phyloP scores from a whole-genome alignment of 805 yeast species.

The Brettanomyces custersianus region DNA sequence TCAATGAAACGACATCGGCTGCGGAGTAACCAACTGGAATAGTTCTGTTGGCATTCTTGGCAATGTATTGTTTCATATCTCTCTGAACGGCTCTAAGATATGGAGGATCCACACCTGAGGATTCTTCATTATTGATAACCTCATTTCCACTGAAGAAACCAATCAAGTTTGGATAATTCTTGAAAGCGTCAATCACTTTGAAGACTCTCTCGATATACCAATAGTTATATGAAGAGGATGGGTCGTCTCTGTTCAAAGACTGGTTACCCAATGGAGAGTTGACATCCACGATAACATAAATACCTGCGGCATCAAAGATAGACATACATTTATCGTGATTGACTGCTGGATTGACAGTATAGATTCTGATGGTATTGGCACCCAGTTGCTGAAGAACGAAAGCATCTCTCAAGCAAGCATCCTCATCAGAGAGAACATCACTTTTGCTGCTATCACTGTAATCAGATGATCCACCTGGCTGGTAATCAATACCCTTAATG shows the following conservation, averaged over 20 bases:
- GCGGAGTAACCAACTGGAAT: constrained; percentile 97
- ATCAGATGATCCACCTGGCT: constrained; percentile 84
- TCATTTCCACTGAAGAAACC: constrained; percentile 93
- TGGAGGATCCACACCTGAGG: constrained; percentile 59
- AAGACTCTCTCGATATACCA: constrained; percentile 70
- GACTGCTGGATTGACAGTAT: constrained; percentile 72
- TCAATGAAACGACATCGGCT: constrained; percentile 67
- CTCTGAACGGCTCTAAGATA: constrained; percentile 87
- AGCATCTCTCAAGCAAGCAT: constrained; percentile 73
- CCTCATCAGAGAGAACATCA: constrained; percentile 68
- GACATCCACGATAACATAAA: constrained; percentile 79
- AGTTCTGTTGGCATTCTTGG: constrained; percentile 55
- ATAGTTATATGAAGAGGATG: constrained; percentile 60
- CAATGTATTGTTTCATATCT: constrained; percentile 79
- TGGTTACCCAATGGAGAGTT: constrained; percentile 64
- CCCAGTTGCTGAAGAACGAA: constrained; percentile 71
- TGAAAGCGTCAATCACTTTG: constrained; percentile 77
- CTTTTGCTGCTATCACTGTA: constrained; percentile 25
- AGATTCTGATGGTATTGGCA: constrained; percentile 71
- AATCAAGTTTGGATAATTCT: constrained; percentile 70
- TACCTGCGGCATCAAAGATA: constrained; percentile 83
- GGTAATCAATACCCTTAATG: constrained; percentile 84
- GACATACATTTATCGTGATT: constrained; percentile 91
- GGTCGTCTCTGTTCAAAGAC: constrained; percentile 64
- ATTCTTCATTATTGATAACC: constrained; percentile 67